Evolutionary conservation across 305 asterid genomes (phyloP), one percentile per base, ranked within the genome.

Genomic region (Solanum hybrid): DNA sequence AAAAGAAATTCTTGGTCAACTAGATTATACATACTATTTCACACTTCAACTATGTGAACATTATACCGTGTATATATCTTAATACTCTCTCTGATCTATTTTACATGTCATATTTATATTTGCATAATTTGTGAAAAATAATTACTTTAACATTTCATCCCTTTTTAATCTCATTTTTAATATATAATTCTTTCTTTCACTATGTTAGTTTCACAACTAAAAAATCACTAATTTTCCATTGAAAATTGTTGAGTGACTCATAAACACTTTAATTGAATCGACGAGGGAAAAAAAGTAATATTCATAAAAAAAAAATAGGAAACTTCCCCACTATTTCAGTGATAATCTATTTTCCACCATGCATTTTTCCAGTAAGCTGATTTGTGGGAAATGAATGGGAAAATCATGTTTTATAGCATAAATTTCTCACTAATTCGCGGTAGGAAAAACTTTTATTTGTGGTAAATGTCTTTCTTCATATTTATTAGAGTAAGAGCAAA

Each of bases 371-470:
- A 6, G 1, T 15, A 51, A 51, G 0, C 8, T 15, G 10, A 51
- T 51, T 51, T 2, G 68, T 6, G n/a, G 0, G 0, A 51, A 15
- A 2, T 6, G 4, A 51, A 15, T 6, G 9, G 0, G 0, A 0
- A 15, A 51, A 51, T 51, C 9, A 51, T 15, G 4, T 51, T 4
- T 17, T 51, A 51, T 51, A 15, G 7, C 4, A 51, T 7, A 51
- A 51, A 15, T 2, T 51, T 51, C 10, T 51, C 4, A 2, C n/a
- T 15, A 17, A 51, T 51, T 17, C 0, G 7, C 9, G n/a, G 8
- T 51, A 17, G 68, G n/a, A 51, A 51, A 6, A 15, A 2, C 4
- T 15, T 51, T 15, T 15, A 20, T 51, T 15, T 51, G 22, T 6
- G n/a, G n/a, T 2, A 6, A 6, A 51, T 51, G 4, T 51, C 8